These are phyloP conservation scores for Lactuca sativa DNA, from an alignment of 129 eudicot species.

Conservation along the genomic window DNA sequence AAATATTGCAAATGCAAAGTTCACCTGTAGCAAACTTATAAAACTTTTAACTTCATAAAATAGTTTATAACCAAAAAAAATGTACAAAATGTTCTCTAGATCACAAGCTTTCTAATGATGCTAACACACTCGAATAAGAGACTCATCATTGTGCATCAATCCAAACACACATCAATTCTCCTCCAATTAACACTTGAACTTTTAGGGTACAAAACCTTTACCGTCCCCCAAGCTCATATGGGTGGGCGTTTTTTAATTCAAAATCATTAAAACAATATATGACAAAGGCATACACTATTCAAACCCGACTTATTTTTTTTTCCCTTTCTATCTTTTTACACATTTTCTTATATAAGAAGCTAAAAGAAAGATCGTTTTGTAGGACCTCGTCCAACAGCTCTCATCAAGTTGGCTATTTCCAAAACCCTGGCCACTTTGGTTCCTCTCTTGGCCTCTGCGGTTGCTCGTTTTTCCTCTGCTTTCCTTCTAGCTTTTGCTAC, in stretches of 20 bases:
- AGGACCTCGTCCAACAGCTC: slow-evolving; percentile 79
- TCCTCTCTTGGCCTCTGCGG: slow-evolving; percentile 92
- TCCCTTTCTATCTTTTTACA: background rate
- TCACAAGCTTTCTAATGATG: slow-evolving; percentile 17
- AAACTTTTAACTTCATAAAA: background rate
- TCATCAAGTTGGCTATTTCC: slow-evolving; percentile 88
- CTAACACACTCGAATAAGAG: slow-evolving; percentile 22
- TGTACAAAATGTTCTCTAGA: slow-evolving; percentile 7
- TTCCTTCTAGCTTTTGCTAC: slow-evolving; percentile 87
- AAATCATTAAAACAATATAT: background rate
- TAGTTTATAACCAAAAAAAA: background rate
- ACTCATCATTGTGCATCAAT: slow-evolving; percentile 16
- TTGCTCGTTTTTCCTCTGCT: slow-evolving; percentile 92
- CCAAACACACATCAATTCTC: slow-evolving; percentile 14
- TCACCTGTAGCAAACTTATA: background rate
- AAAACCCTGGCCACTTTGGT: slow-evolving; percentile 78
- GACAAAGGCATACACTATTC: background rate
- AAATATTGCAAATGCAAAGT: background rate
- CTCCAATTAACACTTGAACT: slow-evolving; percentile 13
- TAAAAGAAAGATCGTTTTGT: slow-evolving; percentile 73
- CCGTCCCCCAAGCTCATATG: slow-evolving; percentile 8
- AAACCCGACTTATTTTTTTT: background rate
- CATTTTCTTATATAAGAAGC: background rate
- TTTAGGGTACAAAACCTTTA: slow-evolving; percentile 5
- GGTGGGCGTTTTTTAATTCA: background rate